Evolutionary conservation across 805 yeast genomes (phyloP), one percentile per base, ranked within the genome.

Genomic region (Candida incommunis): DNA sequence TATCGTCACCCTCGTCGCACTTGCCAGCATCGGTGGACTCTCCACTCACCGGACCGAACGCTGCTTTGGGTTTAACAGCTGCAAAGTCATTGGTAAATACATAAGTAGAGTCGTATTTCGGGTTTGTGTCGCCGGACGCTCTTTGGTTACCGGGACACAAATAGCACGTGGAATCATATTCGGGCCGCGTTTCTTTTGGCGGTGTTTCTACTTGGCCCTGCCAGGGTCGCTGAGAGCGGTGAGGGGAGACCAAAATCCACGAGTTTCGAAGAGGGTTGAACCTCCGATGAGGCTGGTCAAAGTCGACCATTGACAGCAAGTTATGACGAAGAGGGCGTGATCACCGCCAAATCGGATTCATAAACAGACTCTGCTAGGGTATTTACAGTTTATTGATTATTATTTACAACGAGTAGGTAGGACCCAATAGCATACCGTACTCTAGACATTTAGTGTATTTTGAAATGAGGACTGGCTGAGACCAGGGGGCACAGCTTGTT

Each of bases 141-240:
- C 90, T 69, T 11, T 63, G 60, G 58, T 81, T 81, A 2, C 84
- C 77, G 1, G 88, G 87, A 61, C 88, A 81, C 50, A 81, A 64
- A 60, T 75, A 81, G 62, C 90, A 81, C 50, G 71, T 71, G 20
- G 72, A 72, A 53, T 81, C 88, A 55, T 74, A 80, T 26, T 52
- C 63, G 3, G 83, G 81, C 49, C 70, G 64, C 23, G 58, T 53
- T 15, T 63, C 66, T 41, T 59, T 65, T 44, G 58, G 54, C 15
- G 68, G 59, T 27, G 65, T 66, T 57, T 81, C 88, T 50, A 76
- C 69, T 49, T 78, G 83, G 29, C 88, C 88, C 58, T 76, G 82
- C 88, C 88, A 81, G 20, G 90, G 88, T 51, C 90, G 68, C 59
- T 79, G 78, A 24, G 86, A 75, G 46, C 88, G 66, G 56, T 81